Conservation (phyloP, 495 filamentous ascomycete genomes). For the Penicillium fimorum region DNA sequence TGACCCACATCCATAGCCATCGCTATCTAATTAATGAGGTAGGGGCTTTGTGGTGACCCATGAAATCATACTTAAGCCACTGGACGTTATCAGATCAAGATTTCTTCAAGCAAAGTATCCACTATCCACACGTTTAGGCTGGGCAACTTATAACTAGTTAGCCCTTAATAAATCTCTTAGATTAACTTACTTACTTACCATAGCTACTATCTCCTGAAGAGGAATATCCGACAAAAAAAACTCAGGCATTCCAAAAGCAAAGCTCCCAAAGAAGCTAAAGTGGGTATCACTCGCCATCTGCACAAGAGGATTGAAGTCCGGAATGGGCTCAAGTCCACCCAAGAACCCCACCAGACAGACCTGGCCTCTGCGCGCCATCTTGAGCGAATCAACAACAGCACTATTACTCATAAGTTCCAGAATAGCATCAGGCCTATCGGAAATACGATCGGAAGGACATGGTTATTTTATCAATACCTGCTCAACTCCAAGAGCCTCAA, state of each 20-base stretch:
- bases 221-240: slow-evolving; percentile 46
- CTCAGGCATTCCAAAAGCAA: slow-evolving; percentile 38
- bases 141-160: background rate
- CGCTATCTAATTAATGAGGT: background rate
- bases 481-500: slow-evolving; percentile 33
- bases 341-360: slow-evolving; percentile 45
- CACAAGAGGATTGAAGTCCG: slow-evolving; percentile 47
- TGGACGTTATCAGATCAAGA: background rate
- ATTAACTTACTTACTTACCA: slow-evolving; percentile 12
- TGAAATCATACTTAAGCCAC: too few relatives aligned
- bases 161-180: background rate
- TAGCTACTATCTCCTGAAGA: slow-evolving; percentile 39
- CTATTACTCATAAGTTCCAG: slow-evolving; percentile 47
- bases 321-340: slow-evolving; percentile 46
- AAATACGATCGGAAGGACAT: slow-evolving; percentile 14
- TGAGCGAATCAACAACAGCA: slow-evolving; percentile 41
- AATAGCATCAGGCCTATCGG: slow-evolving; percentile 39
- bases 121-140: background rate
- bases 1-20: background rate
- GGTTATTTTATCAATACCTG: slow-evolving; percentile 28
- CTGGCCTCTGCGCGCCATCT: slow-evolving; percentile 32
- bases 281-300: slow-evolving; percentile 51
- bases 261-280: slow-evolving; percentile 49
- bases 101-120: background rate
- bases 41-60: too few relatives aligned